A percentile compares a stretch with the other conserved stretches of the same genome.
phyloP scores from a whole-genome alignment of 225 moss, liverwort and hornwort genomes.

The Pseudoscleropodium purum region DNA sequence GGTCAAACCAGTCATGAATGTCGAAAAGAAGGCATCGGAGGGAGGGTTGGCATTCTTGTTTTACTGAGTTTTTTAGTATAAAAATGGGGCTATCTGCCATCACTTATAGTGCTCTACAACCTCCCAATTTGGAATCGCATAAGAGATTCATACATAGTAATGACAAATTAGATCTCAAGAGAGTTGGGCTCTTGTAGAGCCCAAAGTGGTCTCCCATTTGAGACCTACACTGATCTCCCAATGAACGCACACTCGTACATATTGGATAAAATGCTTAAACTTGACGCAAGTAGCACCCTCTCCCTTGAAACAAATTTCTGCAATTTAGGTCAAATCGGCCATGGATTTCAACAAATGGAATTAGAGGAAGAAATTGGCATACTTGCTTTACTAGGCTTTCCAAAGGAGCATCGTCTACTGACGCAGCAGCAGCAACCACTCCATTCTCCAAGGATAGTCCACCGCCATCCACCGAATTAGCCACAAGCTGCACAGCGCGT shows the following conservation, averaged over 20 bases:
- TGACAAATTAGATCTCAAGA: not conserved
- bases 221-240: not conserved
- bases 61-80: not conserved
- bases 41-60: not conserved
- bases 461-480: conserved; percentile 29
- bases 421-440: not conserved
- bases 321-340: not conserved
- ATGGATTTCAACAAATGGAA: not conserved
- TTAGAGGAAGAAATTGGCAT: not conserved
- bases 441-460: conserved; percentile 4
- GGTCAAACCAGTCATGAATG: not conserved
- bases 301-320: no score
- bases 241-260: not conserved
- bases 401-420: not conserved
- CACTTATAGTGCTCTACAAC: not conserved
- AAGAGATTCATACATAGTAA: not conserved
- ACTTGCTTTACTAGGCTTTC: not conserved
- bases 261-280: not conserved
- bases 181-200: not conserved
- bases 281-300: not conserved
- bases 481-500: conserved; percentile 61
- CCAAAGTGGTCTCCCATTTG: not conserved
- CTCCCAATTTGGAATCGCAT: not conserved
- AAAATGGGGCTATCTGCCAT: not conserved
- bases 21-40: not conserved